phyloP scores from a whole-genome alignment of 2,329 filamentous ascomycete species.

The Apiospora rasikravindrae region DNA sequence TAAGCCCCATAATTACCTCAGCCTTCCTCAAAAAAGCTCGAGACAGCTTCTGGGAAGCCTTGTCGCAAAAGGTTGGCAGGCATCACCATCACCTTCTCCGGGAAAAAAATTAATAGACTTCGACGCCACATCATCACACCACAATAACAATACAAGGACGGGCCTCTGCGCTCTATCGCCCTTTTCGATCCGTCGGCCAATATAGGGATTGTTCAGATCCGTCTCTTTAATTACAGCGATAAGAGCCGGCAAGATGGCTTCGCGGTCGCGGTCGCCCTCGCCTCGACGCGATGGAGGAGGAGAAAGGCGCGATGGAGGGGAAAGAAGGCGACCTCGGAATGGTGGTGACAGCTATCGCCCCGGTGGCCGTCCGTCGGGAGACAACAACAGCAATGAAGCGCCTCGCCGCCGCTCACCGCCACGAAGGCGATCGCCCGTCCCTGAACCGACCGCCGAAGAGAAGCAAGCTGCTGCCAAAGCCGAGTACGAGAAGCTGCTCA shows the following conservation, averaged over 20 bases:
- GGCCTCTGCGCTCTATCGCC: neutral
- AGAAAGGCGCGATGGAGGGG: constrained; percentile 23
- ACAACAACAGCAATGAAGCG: constrained; percentile 15
- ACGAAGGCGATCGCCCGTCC: constrained; percentile 32
- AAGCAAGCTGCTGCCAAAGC: constrained; percentile 89
- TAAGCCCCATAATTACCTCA: neutral
- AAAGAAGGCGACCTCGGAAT: constrained; percentile 43
- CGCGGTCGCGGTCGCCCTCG: constrained; percentile 37
- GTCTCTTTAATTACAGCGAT: neutral
- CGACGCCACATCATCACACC: neutral
- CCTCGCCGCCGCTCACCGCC: constrained; percentile 27
- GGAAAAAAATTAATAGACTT: neutral
- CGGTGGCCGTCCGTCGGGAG: constrained; percentile 27
- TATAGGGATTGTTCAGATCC: neutral
- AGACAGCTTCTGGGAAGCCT: neutral
- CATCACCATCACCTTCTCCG: neutral
- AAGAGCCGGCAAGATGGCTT: constrained; percentile 13
- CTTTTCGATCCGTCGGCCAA: neutral
- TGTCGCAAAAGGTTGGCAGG: constrained; percentile 7
- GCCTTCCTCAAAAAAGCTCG: neutral
- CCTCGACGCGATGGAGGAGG: constrained; percentile 39
- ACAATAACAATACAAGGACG: neutral
- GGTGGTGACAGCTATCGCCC: constrained; percentile 58
- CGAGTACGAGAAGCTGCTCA: constrained; percentile 91
- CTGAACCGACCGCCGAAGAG: constrained; percentile 70